These are phyloP conservation scores for Cardamine chenopodiifolia DNA, from an alignment of 345 rosid genomes.

Conservation along the genomic window DNA sequence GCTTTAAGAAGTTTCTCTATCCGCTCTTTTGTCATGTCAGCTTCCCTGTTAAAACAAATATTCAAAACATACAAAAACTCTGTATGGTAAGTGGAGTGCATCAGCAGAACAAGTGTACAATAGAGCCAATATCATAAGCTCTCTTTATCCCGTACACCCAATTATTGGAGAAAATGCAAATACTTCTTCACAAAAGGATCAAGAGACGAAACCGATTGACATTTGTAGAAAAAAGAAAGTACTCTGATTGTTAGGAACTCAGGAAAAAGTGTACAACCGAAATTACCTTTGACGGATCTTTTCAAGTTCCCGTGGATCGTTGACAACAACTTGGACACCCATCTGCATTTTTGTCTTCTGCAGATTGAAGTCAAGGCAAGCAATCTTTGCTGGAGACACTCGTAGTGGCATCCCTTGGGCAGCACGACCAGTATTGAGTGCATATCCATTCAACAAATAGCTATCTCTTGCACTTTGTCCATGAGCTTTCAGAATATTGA, in stretches of 20 bases:
- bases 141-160: not conserved
- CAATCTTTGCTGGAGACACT: slow-evolving; percentile 90
- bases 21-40: slow-evolving; percentile 95
- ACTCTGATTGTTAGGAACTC: not conserved
- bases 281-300: slow-evolving; percentile 87
- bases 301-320: slow-evolving; percentile 98
- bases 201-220: slow-evolving; percentile 2
- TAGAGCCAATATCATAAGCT: not conserved
- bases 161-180: not conserved
- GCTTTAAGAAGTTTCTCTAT: slow-evolving; percentile 90
- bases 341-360: slow-evolving; percentile 96
- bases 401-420: slow-evolving; percentile 97
- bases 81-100: not conserved
- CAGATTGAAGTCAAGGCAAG: slow-evolving; percentile 95
- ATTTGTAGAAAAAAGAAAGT: not conserved
- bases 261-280: not conserved
- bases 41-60: slow-evolving; percentile 63
- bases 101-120: not conserved
- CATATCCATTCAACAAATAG: slow-evolving; percentile 88
- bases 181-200: not conserved
- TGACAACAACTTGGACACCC: slow-evolving; percentile 92
- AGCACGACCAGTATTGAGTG: slow-evolving; percentile 90
- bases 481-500: slow-evolving; percentile 93
- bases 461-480: slow-evolving; percentile 93
- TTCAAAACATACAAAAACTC: not conserved